These are phyloP conservation scores for Cercospora zeae-maydis DNA, from an alignment of 2,329 filamentous ascomycete species.

Conservation along the genomic window DNA sequence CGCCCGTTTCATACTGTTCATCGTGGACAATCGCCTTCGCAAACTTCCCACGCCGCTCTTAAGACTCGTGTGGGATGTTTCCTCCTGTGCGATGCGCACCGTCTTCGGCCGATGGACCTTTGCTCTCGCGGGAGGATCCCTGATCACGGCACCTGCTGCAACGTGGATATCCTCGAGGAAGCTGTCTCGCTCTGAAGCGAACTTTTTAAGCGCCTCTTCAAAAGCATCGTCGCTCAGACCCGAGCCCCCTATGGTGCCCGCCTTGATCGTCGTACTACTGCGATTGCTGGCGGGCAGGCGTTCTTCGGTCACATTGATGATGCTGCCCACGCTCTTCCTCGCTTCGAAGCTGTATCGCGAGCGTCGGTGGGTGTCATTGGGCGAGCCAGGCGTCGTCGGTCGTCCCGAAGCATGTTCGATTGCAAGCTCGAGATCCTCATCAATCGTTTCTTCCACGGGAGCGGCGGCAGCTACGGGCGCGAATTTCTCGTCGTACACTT, in stretches of 20 bases:
- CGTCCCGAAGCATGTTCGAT: conserved; percentile 48
- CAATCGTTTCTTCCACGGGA: conserved; percentile 55
- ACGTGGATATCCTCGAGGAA: conserved; percentile 92
- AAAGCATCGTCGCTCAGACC: conserved; percentile 66
- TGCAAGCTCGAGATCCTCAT: conserved; percentile 58
- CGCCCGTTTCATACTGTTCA: conserved; percentile 91
- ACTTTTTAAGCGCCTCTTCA: conserved; percentile 87
- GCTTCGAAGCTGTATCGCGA: conserved; percentile 47
- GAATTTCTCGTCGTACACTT: conserved; percentile 48
- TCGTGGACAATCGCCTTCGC: conserved; percentile 88
- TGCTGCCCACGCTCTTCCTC: conserved; percentile 51
- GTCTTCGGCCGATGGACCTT: conserved; percentile 66
- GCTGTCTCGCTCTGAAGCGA: conserved; percentile 88
- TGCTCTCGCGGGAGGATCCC: conserved; percentile 44
- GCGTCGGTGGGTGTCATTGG: conserved; percentile 38
- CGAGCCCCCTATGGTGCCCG: conserved; percentile 39
- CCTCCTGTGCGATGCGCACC: conserved; percentile 78
- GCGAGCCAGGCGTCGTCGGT: conserved; percentile 45
- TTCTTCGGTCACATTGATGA: conserved; percentile 42
- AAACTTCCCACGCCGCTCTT: conserved; percentile 75
- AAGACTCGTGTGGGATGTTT: conserved; percentile 42
- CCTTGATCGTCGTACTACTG: conserved; percentile 62
- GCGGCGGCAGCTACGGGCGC: conserved; percentile 22
- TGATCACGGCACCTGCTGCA: conserved; percentile 69
- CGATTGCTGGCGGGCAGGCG: conserved; percentile 58